phyloP scores from a whole-genome alignment of 2,329 filamentous ascomycete genomes.

The Calonectria multiphialidica region DNA sequence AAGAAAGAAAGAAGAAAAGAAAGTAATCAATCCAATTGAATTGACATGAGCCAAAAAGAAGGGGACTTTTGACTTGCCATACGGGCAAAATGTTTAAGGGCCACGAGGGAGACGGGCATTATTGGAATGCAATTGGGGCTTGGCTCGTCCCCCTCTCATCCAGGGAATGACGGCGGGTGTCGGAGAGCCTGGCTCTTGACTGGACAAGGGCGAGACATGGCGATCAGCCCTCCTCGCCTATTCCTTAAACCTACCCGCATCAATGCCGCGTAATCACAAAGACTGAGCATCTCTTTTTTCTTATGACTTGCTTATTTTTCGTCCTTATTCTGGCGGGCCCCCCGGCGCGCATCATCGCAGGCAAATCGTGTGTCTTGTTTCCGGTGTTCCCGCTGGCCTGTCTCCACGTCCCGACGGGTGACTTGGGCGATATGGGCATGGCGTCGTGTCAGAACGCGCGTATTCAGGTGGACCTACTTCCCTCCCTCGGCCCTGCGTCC shows the following conservation, averaged over 20 bases:
- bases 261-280: constrained; percentile 13
- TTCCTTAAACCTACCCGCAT: background rate
- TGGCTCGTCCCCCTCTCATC: background rate
- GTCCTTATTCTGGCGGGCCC: background rate
- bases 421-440: background rate
- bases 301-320: background rate
- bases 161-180: background rate
- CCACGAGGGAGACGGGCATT: background rate
- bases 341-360: background rate
- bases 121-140: background rate
- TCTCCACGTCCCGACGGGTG: constrained; percentile 7
- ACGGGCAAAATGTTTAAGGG: background rate
- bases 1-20: background rate
- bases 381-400: background rate
- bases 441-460: constrained; percentile 23
- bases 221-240: background rate
- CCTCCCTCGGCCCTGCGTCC: background rate
- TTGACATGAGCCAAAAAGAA: background rate
- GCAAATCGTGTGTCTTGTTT: background rate
- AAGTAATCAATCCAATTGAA: background rate
- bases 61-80: background rate
- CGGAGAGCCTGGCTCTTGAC: background rate
- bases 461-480: constrained; percentile 6
- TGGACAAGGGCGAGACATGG: background rate
- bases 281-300: background rate